phyloP scores from a whole-genome alignment of 371 early-diverging fungal genomes.

The Mucor racemosus region DNA sequence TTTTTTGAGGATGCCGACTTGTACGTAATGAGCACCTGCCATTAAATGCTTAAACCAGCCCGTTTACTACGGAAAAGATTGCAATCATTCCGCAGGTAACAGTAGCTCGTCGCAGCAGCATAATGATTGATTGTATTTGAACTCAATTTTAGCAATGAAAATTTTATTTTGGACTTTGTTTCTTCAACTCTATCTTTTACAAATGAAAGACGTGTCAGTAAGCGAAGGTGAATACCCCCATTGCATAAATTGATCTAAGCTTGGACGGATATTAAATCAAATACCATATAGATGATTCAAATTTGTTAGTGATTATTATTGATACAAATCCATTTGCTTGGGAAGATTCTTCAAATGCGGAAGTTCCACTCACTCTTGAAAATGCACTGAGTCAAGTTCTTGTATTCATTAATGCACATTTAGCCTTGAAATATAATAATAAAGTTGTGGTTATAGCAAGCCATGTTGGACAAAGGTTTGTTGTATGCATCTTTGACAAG shows the following conservation, averaged over 20 bases:
- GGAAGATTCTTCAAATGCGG: slow-evolving; percentile 57
- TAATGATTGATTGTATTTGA: no score
- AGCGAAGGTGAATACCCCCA: neutral
- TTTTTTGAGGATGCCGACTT: no score
- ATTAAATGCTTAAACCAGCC: no score
- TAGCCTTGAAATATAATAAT: slow-evolving; percentile 85
- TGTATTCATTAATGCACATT: slow-evolving; percentile 87
- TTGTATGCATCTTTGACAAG: neutral
- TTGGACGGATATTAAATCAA: neutral
- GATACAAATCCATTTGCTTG: slow-evolving; percentile 83
- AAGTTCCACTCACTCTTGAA: slow-evolving; percentile 62
- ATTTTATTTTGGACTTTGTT: neutral
- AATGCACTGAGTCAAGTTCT: slow-evolving; percentile 77
- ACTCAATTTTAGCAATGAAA: neutral
- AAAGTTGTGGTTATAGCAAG: slow-evolving; percentile 80
- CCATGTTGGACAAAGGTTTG: slow-evolving; percentile 56
- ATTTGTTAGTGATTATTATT: slow-evolving; percentile 75
- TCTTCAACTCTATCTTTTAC: neutral
- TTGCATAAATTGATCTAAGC: neutral
- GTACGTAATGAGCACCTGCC: no score
- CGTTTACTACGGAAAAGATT: no score
- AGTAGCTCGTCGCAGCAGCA: no score
- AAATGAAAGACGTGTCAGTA: slow-evolving; percentile 12
- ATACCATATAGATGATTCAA: slow-evolving; percentile 63
- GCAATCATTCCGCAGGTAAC: no score